phyloP scores from a whole-genome alignment of 192 early-diverging fungal genomes.

The Rhizophlyctis rosea region DNA sequence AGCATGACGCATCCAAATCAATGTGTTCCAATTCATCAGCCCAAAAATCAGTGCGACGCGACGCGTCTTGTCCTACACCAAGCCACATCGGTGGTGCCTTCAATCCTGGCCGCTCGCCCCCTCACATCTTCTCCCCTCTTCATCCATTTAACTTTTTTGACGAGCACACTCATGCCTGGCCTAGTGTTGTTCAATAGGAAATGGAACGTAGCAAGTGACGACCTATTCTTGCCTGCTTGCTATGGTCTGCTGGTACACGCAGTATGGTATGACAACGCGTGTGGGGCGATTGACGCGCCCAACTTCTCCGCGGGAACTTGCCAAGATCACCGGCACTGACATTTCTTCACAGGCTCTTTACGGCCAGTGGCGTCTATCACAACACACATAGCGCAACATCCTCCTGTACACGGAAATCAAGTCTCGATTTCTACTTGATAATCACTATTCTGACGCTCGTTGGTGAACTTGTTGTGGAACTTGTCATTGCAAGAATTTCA shows the following conservation, averaged over 20 bases:
- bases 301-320: neutral
- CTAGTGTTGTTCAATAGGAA: constrained; percentile 23
- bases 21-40: too few species aligned
- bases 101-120: neutral
- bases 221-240: constrained; percentile 24
- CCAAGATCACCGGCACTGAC: neutral
- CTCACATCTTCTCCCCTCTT: neutral
- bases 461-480: constrained; percentile 21
- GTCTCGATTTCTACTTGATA: constrained; percentile 16
- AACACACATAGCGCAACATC: constrained; percentile 1
- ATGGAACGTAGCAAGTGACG: constrained; percentile 28
- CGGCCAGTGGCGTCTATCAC: constrained; percentile 11
- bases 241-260: constrained; percentile 20
- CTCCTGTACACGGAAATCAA: constrained; percentile 13
- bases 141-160: neutral
- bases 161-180: constrained; percentile 16
- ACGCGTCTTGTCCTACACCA: too few species aligned
- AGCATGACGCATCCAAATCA: too few species aligned
- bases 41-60: too few species aligned
- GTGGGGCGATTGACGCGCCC: neutral
- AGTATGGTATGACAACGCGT: constrained; percentile 5
- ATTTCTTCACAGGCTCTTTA: constrained; percentile 15
- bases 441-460: constrained; percentile 6
- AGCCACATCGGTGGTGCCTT: neutral
- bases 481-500: constrained; percentile 19